Percentiles rank a stretch among this genome's conserved stretches.
phyloP scores from a whole-genome alignment of 192 early-diverging fungal genomes.

The Thoreauomyces humboldtii region DNA sequence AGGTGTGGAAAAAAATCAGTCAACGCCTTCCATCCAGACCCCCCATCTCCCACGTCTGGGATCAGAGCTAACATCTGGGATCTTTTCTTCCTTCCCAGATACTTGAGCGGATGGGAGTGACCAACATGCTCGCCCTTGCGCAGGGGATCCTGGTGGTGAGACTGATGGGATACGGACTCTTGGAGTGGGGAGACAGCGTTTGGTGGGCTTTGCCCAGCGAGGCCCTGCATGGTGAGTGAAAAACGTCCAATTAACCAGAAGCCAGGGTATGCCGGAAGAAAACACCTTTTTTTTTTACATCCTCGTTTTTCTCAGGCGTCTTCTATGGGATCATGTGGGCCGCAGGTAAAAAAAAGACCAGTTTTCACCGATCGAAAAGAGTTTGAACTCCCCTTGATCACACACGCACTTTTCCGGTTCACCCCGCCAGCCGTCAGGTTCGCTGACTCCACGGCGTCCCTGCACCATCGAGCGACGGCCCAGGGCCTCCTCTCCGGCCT shows the following conservation, averaged over 20 bases:
- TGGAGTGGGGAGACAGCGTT: neutral
- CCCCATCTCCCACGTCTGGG: neutral
- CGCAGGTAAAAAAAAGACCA: conserved; percentile 3
- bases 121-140: conserved; percentile 1
- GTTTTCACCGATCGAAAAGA: no score
- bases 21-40: no score
- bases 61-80: neutral
- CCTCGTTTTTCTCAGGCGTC: no score
- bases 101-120: neutral
- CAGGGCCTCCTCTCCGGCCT: neutral
- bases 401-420: neutral
- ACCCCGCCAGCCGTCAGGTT: neutral
- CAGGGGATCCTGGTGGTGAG: conserved; percentile 4
- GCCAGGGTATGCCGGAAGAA: no score
- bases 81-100: neutral
- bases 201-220: conserved; percentile 18
- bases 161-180: neutral
- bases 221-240: neutral
- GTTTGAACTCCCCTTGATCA: no score
- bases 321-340: conserved; percentile 15
- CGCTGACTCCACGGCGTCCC: neutral
- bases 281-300: no score
- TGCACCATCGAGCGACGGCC: neutral
- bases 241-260: no score
- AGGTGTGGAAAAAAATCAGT: no score